Base-by-base conservation (phyloP, 2,329 filamentous ascomycete species). In the Beauveria scarabaeidicola region DNA sequence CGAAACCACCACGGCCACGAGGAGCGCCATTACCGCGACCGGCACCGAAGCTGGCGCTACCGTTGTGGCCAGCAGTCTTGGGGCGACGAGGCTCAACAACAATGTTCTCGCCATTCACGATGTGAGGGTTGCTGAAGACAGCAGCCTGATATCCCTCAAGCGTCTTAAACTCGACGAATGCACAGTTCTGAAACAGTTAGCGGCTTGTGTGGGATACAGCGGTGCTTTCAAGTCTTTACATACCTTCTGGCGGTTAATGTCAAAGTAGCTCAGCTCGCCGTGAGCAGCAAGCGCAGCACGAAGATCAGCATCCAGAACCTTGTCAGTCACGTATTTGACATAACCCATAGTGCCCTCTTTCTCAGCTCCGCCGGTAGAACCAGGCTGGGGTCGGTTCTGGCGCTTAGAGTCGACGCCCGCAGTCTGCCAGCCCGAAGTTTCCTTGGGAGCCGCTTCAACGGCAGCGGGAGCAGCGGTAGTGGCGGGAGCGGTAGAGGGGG, bases 321-420 rank as follows among this genome's bases (percentile, higher is more conserved):
- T 92, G 38, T 96, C 91, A 53, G 87, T 93, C 53, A 97, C 93
- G 68, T 93, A 96, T 80, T 96, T 96, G 74, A 99, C 91, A 74
- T 97, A 97, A 21, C 89, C 94, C 66, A 91, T 83, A 58, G 87
- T 87, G 63, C 84, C 84, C 63, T 93, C 88, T 69, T 90, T 88
- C 69, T 92, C 89, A 51, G 77, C 71, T n/a, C 77, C 74, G 27
- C 79, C 73, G 54, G 78, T 78, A 59, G 84, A 79, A 66, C 84
- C 79, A 58, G 86, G 83, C 73, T 89, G 87, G 55, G 83, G 83
- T 64, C 90, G 85, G 68, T 86, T 87, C 72, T 94, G 90, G 70
- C 90, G 87, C 80, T 94, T 94, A 67, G 88, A 88, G 74, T 96
- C 89, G 59, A 85, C 83, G 61, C 88, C 87, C 59, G 90, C 93